Evolutionary conservation across 495 filamentous ascomycete genomes (phyloP), one percentile per base, ranked within the genome.

Genomic region (Aspergillus affinis): DNA sequence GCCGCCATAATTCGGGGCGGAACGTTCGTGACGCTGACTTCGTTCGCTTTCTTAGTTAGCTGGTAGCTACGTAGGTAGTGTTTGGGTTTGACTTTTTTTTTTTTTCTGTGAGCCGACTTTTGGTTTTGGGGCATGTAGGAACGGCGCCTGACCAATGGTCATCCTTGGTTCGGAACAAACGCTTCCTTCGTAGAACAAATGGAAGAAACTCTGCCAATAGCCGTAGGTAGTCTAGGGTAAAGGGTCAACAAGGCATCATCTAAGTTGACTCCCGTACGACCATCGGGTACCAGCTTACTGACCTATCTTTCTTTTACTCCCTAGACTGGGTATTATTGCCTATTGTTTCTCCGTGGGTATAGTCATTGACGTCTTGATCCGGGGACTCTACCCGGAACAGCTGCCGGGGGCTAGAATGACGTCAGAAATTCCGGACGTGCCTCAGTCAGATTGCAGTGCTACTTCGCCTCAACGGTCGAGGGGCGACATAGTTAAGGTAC

Each of bases 1-100:
- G 62, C 48, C 29, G 54, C 32, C 58, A 54, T 55, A 50, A 55
- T 15, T 41, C 47, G 13, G 23, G 47, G 41, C 57, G 51, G 47
- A 58, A 17, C 36, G 36, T 17, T 41, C 29, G 6, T 20, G 36
- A 56, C 51, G 29, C 36, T 52, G 5, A 13, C 51, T 44, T 21
- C 30, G 9, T 19, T 54, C 21, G n/a, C 15, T 54, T 54, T 44
- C 1, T 9, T 9, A n/a, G n/a, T n/a, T n/a, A n/a, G n/a, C n/a
- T n/a, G n/a, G n/a, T 44, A n/a, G 18, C 20, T 26, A 26, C 23
- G 2, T 26, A 26, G 23, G 4, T 2, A 26, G 23, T 54, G 41
- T 45, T 44, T 54, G 1, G 8, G 6, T 54, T 54, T 53, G 18
- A 12, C 21, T 29, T 17, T 27, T 52, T 52, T 12, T 29, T 8